phyloP scores from a whole-genome alignment of 306 rosid genomes.

The Delonix regia region DNA sequence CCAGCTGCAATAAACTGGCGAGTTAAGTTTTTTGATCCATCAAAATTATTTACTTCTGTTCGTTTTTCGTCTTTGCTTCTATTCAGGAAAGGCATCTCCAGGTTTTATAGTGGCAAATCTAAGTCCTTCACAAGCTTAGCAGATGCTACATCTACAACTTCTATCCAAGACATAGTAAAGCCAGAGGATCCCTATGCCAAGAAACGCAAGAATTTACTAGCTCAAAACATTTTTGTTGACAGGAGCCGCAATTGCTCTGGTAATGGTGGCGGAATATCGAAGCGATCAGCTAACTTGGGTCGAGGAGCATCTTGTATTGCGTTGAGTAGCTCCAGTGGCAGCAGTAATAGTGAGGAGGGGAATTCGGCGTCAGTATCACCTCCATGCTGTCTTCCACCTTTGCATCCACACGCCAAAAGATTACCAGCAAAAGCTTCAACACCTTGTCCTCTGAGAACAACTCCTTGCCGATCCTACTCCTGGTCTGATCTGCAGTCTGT shows the following conservation, averaged over 20 bases:
- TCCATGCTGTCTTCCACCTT: conserved; percentile 66
- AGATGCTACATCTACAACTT: conserved; percentile 56
- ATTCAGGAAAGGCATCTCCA: conserved; percentile 91
- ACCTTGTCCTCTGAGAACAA: conserved; percentile 41
- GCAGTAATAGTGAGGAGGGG: conserved; percentile 40
- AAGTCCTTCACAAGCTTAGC: conserved; percentile 86
- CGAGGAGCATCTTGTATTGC: conserved; percentile 46
- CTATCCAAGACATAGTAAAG: conserved; percentile 68
- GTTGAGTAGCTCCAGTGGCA: conserved; percentile 41
- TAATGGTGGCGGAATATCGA: conserved; percentile 52
- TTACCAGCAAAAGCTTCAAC: conserved; percentile 36
- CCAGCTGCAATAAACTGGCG: neutral
- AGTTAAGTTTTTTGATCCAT: neutral
- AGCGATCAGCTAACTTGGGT: conserved; percentile 54
- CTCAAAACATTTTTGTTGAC: conserved; percentile 40
- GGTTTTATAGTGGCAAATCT: conserved; percentile 83
- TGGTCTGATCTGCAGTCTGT: conserved; percentile 68
- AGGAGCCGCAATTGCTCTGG: conserved; percentile 48
- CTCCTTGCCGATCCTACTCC: conserved; percentile 69
- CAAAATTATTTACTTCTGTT: neutral
- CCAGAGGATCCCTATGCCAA: conserved; percentile 77
- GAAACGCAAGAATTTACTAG: conserved; percentile 73
- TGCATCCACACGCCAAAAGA: conserved; percentile 57
- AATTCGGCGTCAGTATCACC: conserved; percentile 52
- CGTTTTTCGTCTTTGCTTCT: conserved; percentile 4